These are phyloP conservation scores for Suillus weaverae DNA, from an alignment of 768 basidiomycete genomes.

Conservation along the genomic window DNA sequence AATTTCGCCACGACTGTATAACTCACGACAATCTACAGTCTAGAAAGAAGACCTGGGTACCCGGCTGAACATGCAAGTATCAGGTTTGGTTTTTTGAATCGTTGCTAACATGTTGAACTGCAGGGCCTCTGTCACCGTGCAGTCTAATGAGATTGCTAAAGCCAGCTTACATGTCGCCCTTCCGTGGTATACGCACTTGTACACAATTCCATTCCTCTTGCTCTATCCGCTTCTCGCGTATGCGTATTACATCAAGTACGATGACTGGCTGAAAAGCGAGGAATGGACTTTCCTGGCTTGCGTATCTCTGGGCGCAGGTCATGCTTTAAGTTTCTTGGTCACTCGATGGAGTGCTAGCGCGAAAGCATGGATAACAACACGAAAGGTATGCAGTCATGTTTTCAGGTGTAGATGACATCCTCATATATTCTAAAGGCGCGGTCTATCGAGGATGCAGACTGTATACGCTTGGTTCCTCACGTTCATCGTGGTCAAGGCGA, in stretches of 20 bases:
- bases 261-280: conserved; percentile 87
- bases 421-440: conserved; percentile 42
- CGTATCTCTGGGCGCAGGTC: conserved; percentile 78
- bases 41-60: not conserved
- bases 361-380: conserved; percentile 77
- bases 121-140: conserved; percentile 50
- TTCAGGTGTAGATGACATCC: not conserved
- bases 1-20: not conserved
- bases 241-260: conserved; percentile 89
- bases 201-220: conserved; percentile 74
- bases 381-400: conserved; percentile 47
- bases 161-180: conserved; percentile 66
- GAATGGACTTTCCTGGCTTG: conserved; percentile 98
- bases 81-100: not conserved
- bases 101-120: not conserved
- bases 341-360: conserved; percentile 88
- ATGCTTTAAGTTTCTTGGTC: conserved; percentile 88
- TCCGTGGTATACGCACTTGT: conserved; percentile 71
- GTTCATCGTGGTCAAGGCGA: conserved; percentile 86
- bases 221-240: conserved; percentile 85
- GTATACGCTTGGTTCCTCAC: conserved; percentile 78
- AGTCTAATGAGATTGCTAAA: conserved; percentile 65
- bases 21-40: not conserved
- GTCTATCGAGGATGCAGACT: conserved; percentile 71
- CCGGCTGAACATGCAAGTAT: conserved; percentile 1